A percentile compares a stretch with the other conserved stretches of the same genome.
These are phyloP conservation scores for Neofusicoccum umdonicola DNA, from an alignment of 2,329 filamentous ascomycete species.

Conservation along the genomic window DNA sequence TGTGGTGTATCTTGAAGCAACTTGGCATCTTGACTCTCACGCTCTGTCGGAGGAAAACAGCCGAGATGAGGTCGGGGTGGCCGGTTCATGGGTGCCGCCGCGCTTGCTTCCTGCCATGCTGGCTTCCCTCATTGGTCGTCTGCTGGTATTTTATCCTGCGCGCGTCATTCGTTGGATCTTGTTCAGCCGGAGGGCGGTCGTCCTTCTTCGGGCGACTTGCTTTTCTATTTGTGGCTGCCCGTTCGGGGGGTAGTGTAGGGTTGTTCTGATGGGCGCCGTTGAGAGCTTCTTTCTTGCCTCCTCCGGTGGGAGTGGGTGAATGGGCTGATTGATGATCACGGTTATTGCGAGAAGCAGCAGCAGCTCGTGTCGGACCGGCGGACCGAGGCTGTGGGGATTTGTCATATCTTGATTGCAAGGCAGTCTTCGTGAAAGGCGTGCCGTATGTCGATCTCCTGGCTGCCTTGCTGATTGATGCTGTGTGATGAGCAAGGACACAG, in stretches of 20 bases:
- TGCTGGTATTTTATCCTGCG: no score
- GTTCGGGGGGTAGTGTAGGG: background rate
- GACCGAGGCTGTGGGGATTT: background rate
- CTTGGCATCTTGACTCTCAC: no score
- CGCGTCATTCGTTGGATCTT: background rate
- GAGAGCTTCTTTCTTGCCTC: background rate
- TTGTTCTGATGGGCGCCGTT: background rate
- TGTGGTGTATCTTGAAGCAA: no score
- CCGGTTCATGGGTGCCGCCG: no score
- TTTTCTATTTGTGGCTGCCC: background rate
- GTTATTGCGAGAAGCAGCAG: no score
- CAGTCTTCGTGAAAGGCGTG: no score
- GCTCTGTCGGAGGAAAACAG: no score
- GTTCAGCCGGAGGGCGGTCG: background rate
- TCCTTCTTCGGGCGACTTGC: background rate
- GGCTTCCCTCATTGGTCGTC: no score
- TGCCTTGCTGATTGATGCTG: no score
- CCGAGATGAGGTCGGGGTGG: no score
- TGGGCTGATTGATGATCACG: background rate
- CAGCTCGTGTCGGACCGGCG: background rate
- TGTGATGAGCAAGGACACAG: background rate
- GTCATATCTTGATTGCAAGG: background rate
- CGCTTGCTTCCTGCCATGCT: no score
- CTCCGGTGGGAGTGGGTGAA: background rate
- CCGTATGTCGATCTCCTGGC: no score